Base-by-base conservation (phyloP, 306 rosid genomes). In the Luffa aegyptiaca region DNA sequence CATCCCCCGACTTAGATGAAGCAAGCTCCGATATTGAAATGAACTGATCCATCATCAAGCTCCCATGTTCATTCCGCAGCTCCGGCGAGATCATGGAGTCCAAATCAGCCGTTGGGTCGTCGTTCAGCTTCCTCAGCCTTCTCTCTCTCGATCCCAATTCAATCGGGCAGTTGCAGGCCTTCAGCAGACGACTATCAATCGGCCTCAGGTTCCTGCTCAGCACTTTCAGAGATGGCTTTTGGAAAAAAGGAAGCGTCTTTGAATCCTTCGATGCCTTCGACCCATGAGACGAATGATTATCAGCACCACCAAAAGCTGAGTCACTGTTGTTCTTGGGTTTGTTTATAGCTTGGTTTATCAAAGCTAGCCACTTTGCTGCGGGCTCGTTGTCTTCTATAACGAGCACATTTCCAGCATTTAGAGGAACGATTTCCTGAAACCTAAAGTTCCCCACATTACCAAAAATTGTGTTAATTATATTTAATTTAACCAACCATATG, bases 341-440 rank as follows among this genome's bases (percentile, higher is more conserved):
- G 75, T 94, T 94, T 4, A 94, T 86, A 49, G 98, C 95, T 79
- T 91, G 90, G 79, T 83, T 85, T 86, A 92, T 92, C 6, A 94
- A 86, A 37, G 86, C 75, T 10, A 94, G 71, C 98, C 98, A 94
- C 82, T 91, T 94, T 18, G 86, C 95, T 8, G 98, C 98, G 1
- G 98, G 98, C 82, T 94, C 98, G 69, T 92, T 92, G 89, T 94
- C 98, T 85, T 94, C 97, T 4, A 88, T 88, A 65, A 91, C 98
- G 21, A 94, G 58, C 58, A 94, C 93, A 53, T 94, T 94, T 58
- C 98, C 97, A 1, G 98, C 95, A 77, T 93, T 94, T 7, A 94
- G 83, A 39, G 98, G 98, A 70, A 94, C 98, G 41, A 94, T 92
- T 88, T 94, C 98, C 78, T 92, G 98, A 88, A 94, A 94, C 81